These are phyloP conservation scores for Vicia faba DNA, from an alignment of 306 rosid genomes.

Conservation along the genomic window DNA sequence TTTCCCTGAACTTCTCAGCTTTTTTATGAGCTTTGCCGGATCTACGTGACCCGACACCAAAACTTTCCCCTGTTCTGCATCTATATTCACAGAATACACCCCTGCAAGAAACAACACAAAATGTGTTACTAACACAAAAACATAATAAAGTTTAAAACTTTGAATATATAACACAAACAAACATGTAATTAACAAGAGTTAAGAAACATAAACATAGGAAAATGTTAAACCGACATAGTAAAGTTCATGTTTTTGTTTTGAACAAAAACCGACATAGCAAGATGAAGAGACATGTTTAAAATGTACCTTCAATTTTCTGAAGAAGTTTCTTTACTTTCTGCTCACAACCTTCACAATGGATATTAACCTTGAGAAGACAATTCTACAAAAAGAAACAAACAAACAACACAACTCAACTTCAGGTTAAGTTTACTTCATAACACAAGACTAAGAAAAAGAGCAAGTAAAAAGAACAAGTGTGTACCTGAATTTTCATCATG, in stretches of 20 bases:
- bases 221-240: not conserved
- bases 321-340: conserved; percentile 76
- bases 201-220: not conserved
- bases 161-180: not conserved
- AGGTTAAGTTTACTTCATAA: not conserved
- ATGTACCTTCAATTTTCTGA: conserved; percentile 85
- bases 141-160: conserved; percentile 26
- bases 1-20: conserved; percentile 77
- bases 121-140: not conserved
- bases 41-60: conserved; percentile 71
- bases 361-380: conserved; percentile 73
- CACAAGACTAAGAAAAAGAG: conserved; percentile 5
- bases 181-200: conserved; percentile 1
- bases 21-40: conserved; percentile 66
- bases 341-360: conserved; percentile 88
- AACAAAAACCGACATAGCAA: not conserved
- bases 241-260: not conserved
- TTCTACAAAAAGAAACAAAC: conserved; percentile 51
- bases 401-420: not conserved
- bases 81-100: conserved; percentile 65
- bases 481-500: conserved; percentile 72
- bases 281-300: not conserved
- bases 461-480: conserved; percentile 25
- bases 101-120: conserved; percentile 43
- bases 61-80: conserved; percentile 88